Conservation (phyloP, 1,139 yeast species). For the Suhomyces choctaworum region DNA sequence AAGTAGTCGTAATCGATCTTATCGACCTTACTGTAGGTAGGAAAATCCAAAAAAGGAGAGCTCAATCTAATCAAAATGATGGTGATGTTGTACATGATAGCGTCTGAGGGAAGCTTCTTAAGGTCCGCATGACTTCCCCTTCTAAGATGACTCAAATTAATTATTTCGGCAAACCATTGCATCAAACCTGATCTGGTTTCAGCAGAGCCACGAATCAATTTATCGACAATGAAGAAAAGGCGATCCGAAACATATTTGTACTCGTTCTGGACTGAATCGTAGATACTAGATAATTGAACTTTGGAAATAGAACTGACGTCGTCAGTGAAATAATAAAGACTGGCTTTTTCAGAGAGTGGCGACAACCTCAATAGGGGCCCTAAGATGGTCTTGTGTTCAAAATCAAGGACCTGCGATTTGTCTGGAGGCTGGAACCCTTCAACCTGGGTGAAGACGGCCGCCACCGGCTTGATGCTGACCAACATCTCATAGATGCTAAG, state of each 20-base stretch:
- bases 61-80: constrained; percentile 68
- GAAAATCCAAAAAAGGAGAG: constrained; percentile 77
- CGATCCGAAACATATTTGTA: constrained; percentile 57
- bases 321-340: constrained; percentile 49
- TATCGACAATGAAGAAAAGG: constrained; percentile 68
- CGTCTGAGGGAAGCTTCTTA: constrained; percentile 69
- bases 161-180: constrained; percentile 66
- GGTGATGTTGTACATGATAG: constrained; percentile 77
- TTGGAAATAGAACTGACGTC: constrained; percentile 38
- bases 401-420: constrained; percentile 44
- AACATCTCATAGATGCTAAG: constrained; percentile 59
- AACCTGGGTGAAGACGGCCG: constrained; percentile 57
- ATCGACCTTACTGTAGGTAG: constrained; percentile 61
- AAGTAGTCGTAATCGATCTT: constrained; percentile 71
- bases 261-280: constrained; percentile 60
- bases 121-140: constrained; percentile 83
- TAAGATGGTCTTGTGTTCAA: constrained; percentile 62
- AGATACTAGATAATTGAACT: constrained; percentile 46
- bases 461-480: constrained; percentile 61
- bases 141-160: constrained; percentile 82
- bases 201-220: constrained; percentile 73
- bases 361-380: constrained; percentile 81
- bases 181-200: constrained; percentile 63
- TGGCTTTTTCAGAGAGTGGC: constrained; percentile 55
- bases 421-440: constrained; percentile 54